Evolutionary conservation across 176 grass and related monocot species (phyloP).

Genomic region (Carex myosuroides): DNA sequence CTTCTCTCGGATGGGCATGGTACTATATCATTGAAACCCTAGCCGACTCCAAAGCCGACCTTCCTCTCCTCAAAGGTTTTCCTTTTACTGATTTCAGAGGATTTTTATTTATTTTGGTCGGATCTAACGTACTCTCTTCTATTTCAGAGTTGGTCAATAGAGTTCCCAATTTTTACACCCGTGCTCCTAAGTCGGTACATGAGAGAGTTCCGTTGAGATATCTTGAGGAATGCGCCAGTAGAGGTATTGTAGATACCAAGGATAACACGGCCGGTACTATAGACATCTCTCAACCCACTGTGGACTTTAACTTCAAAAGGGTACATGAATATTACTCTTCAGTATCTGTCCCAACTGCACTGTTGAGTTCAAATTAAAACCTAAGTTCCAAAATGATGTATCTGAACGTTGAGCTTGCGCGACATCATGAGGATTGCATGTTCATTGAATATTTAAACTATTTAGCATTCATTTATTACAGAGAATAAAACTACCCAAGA

Average conservation of each 20-base stretch:
- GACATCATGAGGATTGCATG: too few species aligned
- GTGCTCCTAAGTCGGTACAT: slow-evolving; percentile 3
- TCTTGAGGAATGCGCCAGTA: slow-evolving; percentile 23
- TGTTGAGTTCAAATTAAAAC: too few species aligned
- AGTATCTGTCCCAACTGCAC: too few species aligned
- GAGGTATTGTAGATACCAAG: neutral
- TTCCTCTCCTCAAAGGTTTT: slow-evolving; percentile 19
- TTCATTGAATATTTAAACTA: too few species aligned
- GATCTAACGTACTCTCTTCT: neutral
- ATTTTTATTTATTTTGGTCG: neutral
- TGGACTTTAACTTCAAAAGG: slow-evolving; percentile 24
- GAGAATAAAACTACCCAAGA: too few species aligned
- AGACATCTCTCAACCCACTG: neutral
- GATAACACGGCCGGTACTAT: neutral
- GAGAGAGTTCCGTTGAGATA: slow-evolving; percentile 32
- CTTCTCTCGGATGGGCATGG: slow-evolving; percentile 8
- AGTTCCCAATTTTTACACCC: slow-evolving; percentile 17
- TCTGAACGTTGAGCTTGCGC: too few species aligned
- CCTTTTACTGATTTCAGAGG: too few species aligned
- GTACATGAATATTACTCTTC: neutral
- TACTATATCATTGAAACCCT: slow-evolving; percentile 34
- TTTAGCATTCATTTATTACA: too few species aligned
- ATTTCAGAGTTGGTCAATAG: slow-evolving; percentile 14
- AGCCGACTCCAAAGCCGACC: slow-evolving; percentile 15
- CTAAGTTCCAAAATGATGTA: too few species aligned